Evolutionary conservation across 192 early-diverging fungal genomes (phyloP).

Genomic region (Geranomyces variabilis): DNA sequence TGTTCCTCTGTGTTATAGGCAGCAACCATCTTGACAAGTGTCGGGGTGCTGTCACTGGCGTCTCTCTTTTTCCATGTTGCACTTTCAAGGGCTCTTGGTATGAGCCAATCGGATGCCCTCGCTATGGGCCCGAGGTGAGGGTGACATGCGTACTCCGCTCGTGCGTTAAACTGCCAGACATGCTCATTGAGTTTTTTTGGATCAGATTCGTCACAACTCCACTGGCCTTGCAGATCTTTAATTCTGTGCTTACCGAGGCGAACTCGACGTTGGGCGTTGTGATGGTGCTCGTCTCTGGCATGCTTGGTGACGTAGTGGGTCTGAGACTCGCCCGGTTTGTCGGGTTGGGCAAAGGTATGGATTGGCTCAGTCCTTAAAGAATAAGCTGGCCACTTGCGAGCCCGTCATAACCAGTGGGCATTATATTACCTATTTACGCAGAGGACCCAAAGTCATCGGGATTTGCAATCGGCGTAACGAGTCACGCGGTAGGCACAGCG

Average conservation of each 20-base stretch:
- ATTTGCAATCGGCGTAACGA: conserved; percentile 18
- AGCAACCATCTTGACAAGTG: conserved; percentile 6
- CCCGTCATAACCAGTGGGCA: no score
- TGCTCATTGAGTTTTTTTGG: background rate
- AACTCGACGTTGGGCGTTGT: conserved; percentile 23
- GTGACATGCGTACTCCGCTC: background rate
- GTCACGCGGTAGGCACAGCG: conserved; percentile 23
- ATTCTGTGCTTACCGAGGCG: conserved; percentile 9
- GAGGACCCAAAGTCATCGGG: conserved; percentile 7
- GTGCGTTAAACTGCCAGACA: background rate
- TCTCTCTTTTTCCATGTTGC: conserved; percentile 15
- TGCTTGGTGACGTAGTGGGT: conserved; percentile 19
- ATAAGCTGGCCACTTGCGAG: no score
- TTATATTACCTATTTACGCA: background rate
- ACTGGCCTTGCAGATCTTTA: conserved; percentile 19
- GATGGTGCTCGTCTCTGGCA: conserved; percentile 22
- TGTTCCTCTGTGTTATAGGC: background rate
- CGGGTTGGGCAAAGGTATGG: background rate
- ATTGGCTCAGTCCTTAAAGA: no score
- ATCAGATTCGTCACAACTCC: conserved; percentile 28
- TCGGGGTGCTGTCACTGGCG: background rate
- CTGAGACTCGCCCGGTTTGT: background rate
- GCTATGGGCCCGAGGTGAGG: conserved; percentile 11
- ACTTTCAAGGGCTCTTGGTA: background rate
- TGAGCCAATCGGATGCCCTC: background rate